phyloP scores from a whole-genome alignment of 2,329 filamentous ascomycete genomes.

The Leptographium wingfieldii region DNA sequence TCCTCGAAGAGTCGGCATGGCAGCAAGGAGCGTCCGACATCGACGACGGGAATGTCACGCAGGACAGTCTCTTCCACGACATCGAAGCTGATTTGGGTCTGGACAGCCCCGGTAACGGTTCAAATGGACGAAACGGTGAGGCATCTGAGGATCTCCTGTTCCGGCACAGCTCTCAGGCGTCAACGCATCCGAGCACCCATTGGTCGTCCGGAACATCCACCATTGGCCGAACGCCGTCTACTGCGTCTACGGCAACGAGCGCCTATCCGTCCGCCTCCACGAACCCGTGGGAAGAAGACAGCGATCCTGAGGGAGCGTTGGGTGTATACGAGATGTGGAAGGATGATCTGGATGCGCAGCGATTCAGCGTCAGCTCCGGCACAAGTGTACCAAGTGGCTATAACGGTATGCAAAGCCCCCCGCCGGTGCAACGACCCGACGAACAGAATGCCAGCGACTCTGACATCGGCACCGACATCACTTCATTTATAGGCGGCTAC shows the following conservation, averaged over 20 bases:
- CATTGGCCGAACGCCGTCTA: constrained; percentile 17
- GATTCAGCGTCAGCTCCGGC: constrained; percentile 34
- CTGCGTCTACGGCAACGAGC: constrained; percentile 4
- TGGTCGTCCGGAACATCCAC: constrained; percentile 27
- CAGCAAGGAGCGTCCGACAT: constrained; percentile 19
- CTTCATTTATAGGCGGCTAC: constrained; percentile 61
- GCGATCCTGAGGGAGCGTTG: constrained; percentile 76
- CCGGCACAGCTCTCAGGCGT: constrained; percentile 34
- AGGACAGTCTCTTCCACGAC: constrained; percentile 44
- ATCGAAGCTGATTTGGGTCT: constrained; percentile 41
- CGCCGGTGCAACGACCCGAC: constrained; percentile 27
- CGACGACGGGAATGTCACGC: constrained; percentile 26
- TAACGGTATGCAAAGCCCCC: constrained; percentile 21
- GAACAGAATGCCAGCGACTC: constrained; percentile 52
- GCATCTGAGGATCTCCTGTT: constrained; percentile 1
- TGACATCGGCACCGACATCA: constrained; percentile 61
- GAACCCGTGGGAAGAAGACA: constrained; percentile 45
- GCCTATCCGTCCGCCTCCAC: constrained; percentile 11
- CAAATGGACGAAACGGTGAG: constrained; percentile 23
- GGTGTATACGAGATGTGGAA: constrained; percentile 74
- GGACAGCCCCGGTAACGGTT: constrained; percentile 32
- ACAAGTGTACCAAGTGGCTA: constrained; percentile 7
- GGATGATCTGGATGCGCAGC: constrained; percentile 66
- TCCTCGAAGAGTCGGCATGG: constrained; percentile 30
- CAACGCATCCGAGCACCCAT: constrained; percentile 23